phyloP scores from a whole-genome alignment of 1,284 basidiomycete genomes.

The Apiotrichum gamsii region DNA sequence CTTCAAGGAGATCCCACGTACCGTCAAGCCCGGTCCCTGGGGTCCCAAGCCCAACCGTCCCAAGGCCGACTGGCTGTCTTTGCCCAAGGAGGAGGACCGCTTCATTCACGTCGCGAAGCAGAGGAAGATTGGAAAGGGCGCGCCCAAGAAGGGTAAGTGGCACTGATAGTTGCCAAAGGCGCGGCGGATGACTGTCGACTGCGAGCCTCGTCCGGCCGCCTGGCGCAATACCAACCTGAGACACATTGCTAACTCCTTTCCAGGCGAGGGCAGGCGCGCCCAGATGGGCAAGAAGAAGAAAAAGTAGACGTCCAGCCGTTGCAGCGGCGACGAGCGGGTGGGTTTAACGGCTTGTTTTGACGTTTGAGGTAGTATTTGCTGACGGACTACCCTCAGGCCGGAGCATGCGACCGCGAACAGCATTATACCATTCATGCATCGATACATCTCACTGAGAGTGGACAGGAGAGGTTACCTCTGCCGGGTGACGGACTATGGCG shows the following conservation, averaged over 20 bases:
- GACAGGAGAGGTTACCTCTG: too few species aligned
- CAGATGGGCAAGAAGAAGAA: slow-evolving; percentile 14
- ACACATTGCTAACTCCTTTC: neutral
- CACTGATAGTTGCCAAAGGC: neutral
- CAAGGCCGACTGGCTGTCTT: slow-evolving; percentile 33
- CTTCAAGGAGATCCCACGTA: slow-evolving; percentile 27
- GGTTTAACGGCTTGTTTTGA: neutral
- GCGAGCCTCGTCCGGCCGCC: too few species aligned
- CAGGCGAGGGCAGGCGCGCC: slow-evolving; percentile 14
- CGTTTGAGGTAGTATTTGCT: neutral
- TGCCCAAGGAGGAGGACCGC: slow-evolving; percentile 28
- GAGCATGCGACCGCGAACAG: neutral
- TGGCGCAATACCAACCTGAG: neutral
- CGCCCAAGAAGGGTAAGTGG: slow-evolving; percentile 46
- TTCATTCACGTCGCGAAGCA: slow-evolving; percentile 27
- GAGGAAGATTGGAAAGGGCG: slow-evolving; percentile 33
- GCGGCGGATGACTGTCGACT: neutral
- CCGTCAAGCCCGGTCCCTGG: slow-evolving; percentile 1
- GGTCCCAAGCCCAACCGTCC: neutral
- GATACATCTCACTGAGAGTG: slow-evolving; percentile 3
- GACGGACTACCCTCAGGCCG: neutral
- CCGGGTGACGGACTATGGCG: too few species aligned
- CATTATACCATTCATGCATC: slow-evolving; percentile 10
- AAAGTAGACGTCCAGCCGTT: slow-evolving; percentile 5
- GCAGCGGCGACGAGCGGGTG: neutral